These are phyloP conservation scores for Hypoxylon intermedium DNA, from an alignment of 495 filamentous ascomycete species.

Conservation along the genomic window DNA sequence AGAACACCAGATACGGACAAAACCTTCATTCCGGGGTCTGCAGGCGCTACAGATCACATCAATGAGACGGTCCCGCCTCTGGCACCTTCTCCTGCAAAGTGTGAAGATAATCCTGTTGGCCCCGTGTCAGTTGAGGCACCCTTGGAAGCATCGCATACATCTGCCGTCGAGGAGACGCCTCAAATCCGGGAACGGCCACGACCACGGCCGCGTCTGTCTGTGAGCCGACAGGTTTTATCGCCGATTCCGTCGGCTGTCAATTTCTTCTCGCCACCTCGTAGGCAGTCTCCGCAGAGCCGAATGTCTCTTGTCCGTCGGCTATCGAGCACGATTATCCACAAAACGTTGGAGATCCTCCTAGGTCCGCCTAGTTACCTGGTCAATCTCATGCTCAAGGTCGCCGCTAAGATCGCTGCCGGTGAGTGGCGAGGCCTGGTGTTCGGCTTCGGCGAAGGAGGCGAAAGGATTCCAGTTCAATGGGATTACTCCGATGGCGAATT, in stretches of 20 bases:
- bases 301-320: slow-evolving; percentile 59
- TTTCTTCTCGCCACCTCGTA: slow-evolving; percentile 62
- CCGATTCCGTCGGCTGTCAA: slow-evolving; percentile 73
- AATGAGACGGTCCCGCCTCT: slow-evolving; percentile 16
- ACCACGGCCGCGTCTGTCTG: slow-evolving; percentile 47
- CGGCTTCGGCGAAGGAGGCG: slow-evolving; percentile 55
- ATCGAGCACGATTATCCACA: slow-evolving; percentile 72
- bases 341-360: slow-evolving; percentile 75
- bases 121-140: slow-evolving; percentile 1
- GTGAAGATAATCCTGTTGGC: slow-evolving; percentile 1
- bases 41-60: slow-evolving; percentile 14
- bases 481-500: slow-evolving; percentile 59
- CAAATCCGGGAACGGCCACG: slow-evolving; percentile 25
- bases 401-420: slow-evolving; percentile 73
- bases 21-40: slow-evolving; percentile 21
- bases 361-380: slow-evolving; percentile 78
- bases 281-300: slow-evolving; percentile 39
- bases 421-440: slow-evolving; percentile 61
- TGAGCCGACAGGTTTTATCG: slow-evolving; percentile 68
- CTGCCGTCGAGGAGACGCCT: slow-evolving; percentile 20
- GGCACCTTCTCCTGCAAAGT: slow-evolving; percentile 8
- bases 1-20: slow-evolving; percentile 46
- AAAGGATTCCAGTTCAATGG: slow-evolving; percentile 62
- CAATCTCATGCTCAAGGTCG: slow-evolving; percentile 78
- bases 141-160: slow-evolving; percentile 8